Evolutionary conservation across 2,329 filamentous ascomycete species (phyloP).

Genomic region (Pseudocercospora macadamiae): DNA sequence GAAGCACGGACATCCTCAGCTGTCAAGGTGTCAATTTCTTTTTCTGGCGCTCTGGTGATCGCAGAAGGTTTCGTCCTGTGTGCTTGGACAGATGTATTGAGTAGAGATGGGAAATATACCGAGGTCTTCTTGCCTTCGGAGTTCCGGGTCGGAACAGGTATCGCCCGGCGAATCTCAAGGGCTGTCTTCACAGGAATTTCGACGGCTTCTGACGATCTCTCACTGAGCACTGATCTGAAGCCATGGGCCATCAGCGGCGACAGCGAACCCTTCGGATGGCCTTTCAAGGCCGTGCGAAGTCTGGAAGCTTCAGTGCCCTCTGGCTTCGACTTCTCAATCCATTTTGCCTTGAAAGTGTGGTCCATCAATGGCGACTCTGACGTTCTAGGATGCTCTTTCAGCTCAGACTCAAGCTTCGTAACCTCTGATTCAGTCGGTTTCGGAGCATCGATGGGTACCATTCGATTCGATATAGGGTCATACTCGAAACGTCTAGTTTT

Average conservation of each 20-base stretch:
- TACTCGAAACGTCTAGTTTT: constrained; percentile 37
- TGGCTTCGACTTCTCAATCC: constrained; percentile 18
- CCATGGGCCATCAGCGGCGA: constrained; percentile 22
- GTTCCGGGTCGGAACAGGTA: constrained; percentile 26
- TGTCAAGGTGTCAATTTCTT: constrained; percentile 47
- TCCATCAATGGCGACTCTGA: constrained; percentile 20
- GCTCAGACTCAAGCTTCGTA: constrained; percentile 17
- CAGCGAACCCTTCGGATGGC: constrained; percentile 11
- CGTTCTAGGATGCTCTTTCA: constrained; percentile 16
- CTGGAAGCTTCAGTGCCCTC: constrained; percentile 13
- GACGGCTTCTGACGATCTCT: constrained; percentile 5
- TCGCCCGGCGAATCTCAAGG: constrained; percentile 17
- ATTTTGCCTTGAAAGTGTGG: constrained; percentile 16
- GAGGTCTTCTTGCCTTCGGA: constrained; percentile 21
- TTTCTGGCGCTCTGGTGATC: constrained; percentile 39
- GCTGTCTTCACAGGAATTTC: constrained; percentile 26
- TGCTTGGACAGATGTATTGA: constrained; percentile 26
- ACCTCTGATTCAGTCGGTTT: constrained; percentile 14
- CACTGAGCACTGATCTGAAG: constrained; percentile 13
- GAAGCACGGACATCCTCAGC: constrained; percentile 47
- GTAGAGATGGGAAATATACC: constrained; percentile 32
- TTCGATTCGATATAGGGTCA: constrained; percentile 43
- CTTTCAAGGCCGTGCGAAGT: constrained; percentile 18
- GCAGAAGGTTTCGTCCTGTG: constrained; percentile 26
- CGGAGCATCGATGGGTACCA: constrained; percentile 33